A percentile compares a stretch with the other conserved stretches of the same genome.
phyloP scores from a whole-genome alignment of 2,329 filamentous ascomycete genomes.

The Emergomyces orientalis region DNA sequence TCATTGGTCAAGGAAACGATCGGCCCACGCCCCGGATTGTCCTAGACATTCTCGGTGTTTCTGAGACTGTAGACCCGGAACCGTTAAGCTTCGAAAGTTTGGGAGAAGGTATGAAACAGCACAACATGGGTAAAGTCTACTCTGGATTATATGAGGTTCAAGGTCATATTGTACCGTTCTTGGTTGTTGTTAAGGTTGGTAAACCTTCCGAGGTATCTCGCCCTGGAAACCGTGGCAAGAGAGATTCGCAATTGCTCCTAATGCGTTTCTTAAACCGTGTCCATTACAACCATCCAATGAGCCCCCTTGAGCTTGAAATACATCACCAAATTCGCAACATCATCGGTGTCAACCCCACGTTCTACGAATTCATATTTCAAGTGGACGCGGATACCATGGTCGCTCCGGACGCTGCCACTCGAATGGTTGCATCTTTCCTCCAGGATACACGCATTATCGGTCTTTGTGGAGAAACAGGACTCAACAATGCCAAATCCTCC shows the following conservation, averaged over 20 bases:
- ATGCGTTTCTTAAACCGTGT: conserved; percentile 99
- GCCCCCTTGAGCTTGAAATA: conserved; percentile 91
- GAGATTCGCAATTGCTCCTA: conserved; percentile 95
- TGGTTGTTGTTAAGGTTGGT: conserved; percentile 94
- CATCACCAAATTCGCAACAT: conserved; percentile 98
- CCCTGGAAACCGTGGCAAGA: conserved; percentile 95
- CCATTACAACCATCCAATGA: conserved; percentile 96
- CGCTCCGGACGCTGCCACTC: conserved; percentile 76
- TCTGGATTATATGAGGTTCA: conserved; percentile 96
- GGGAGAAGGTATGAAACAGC: conserved; percentile 90
- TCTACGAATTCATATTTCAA: conserved; percentile 94
- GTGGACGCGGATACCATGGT: conserved; percentile 98
- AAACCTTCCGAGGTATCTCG: conserved; percentile 64
- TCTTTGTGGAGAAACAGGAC: conserved; percentile 85
- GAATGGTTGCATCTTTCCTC: conserved; percentile 84
- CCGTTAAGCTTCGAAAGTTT: conserved; percentile 94
- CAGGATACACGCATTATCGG: conserved; percentile 90
- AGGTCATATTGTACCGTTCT: conserved; percentile 93
- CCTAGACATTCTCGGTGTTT: conserved; percentile 90
- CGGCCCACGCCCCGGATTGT: conserved; percentile 91
- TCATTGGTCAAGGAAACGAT: conserved; percentile 97
- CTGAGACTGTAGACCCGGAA: conserved; percentile 87
- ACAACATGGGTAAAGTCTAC: conserved; percentile 99
- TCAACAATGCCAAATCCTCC: conserved; percentile 87
- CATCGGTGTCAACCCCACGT: conserved; percentile 95